Base-by-base conservation (phyloP, 2,329 filamentous ascomycete genomes). In the Colletotrichum sansevieriae region DNA sequence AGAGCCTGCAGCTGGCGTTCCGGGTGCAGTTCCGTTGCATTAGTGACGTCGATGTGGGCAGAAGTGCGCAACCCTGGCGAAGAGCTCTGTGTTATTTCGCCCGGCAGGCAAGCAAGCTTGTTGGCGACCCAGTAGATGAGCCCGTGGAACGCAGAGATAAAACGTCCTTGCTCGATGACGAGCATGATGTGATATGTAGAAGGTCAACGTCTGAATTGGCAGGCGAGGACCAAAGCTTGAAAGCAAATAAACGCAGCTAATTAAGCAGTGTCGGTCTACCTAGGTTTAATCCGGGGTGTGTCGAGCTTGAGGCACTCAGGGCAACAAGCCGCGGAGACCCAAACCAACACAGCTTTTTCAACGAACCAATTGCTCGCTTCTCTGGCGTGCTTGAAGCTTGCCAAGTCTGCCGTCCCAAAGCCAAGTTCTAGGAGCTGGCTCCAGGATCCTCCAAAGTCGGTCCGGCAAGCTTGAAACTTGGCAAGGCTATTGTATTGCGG, bases 1-100 rank as follows among this genome's bases (percentile, higher is more conserved):
- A 33, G 18, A 29, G 35, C 2, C 52, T 18, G 3, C n/a, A 33
- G 52, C 33, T 55, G 33, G 35, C 39, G 52, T 25, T 55, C 18
- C 9, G 52, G 33, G 33, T 35, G 35, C 33, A 55, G 52, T 39
- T 39, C 33, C 33, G 29, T 58, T 4, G 37, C 20, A 54, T 43
- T 39, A 22, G 60, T 68, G 65, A 68, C 65, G 65, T 68, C 46
- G 60, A 64, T 54, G 60, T 44, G 60, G 60, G 60, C n/a, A 52
- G 59, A 41, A 64, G 35, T 63, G 44, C 52, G 52, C 52, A 20
- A 37, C 37, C 54, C 54, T 37, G 49, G 18, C 3, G 44, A 20
- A 20, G 35, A 33, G 33, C 13, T 25, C 25, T 25, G 25, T 25
- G 4, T 4, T 25, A 20, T n/a, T 18, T 44, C 18, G 29, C 6